Evolutionary conservation across 2,329 filamentous ascomycete species (phyloP).

Genomic region (Stachybotrys echinatus): DNA sequence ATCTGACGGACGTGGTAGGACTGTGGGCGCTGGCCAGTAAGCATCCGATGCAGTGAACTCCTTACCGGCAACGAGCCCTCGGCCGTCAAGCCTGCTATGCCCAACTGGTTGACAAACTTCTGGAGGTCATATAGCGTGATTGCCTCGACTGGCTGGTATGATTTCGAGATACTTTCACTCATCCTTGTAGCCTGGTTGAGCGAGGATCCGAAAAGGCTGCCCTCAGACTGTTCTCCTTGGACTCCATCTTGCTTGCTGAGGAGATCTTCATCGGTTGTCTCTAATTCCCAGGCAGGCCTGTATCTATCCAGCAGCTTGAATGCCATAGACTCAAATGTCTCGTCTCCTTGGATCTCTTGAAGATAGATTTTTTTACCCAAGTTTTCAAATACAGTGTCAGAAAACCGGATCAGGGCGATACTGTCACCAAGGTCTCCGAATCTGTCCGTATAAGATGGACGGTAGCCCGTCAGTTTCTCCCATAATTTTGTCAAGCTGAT

Average conservation of each 20-base stretch:
- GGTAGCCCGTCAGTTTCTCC: conserved; percentile 21
- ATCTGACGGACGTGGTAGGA: conserved; percentile 27
- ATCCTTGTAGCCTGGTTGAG: no score
- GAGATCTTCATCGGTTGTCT: no score
- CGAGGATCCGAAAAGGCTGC: no score
- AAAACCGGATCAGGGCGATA: conserved; percentile 31
- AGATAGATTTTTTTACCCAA: conserved; percentile 25
- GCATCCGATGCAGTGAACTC: conserved; percentile 20
- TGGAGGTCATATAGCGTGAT: neutral
- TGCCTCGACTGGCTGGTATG: neutral
- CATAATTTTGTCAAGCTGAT: conserved; percentile 18
- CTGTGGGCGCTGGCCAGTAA: conserved; percentile 23
- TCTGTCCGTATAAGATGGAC: conserved; percentile 16
- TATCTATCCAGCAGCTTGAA: neutral
- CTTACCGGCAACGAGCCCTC: conserved; percentile 18
- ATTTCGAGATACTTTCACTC: no score
- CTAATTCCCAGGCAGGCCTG: no score
- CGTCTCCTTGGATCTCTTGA: conserved; percentile 24
- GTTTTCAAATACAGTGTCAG: conserved; percentile 20
- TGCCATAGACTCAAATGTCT: conserved; percentile 14
- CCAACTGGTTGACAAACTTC: no score
- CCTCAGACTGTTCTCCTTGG: no score
- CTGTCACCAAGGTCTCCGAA: conserved; percentile 27
- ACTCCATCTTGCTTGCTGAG: no score
- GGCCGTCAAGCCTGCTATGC: neutral